Evolutionary conservation across 306 rosid species (phyloP).

Genomic region (Cicer bijugum): DNA sequence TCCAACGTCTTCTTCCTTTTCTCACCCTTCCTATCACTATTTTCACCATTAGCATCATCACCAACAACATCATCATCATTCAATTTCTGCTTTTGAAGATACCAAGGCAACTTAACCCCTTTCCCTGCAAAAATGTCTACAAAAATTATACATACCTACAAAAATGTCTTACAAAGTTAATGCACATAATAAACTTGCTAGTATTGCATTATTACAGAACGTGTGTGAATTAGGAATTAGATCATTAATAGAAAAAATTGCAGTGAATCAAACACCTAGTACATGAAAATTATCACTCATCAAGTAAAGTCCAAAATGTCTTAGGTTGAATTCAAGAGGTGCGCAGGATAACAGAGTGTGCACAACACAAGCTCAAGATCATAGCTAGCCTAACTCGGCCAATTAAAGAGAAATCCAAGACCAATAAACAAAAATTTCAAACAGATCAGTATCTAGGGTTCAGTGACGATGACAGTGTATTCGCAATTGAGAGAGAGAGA

Average conservation of each 20-base stretch:
- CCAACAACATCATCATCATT: too few relatives aligned
- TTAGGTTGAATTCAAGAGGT: constrained; percentile 3
- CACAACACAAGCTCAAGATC: not conserved
- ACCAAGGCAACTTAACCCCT: too few relatives aligned
- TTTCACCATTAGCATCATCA: too few relatives aligned
- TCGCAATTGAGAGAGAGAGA: not conserved
- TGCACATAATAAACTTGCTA: not conserved
- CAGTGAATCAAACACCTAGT: not conserved
- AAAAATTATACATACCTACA: not conserved
- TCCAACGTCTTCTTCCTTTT: too few relatives aligned
- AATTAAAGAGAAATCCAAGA: not conserved
- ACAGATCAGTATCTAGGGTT: constrained; percentile 15
- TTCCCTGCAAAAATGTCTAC: too few relatives aligned
- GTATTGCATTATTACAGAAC: not conserved
- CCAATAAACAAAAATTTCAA: not conserved
- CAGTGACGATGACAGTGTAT: not conserved
- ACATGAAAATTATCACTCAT: constrained; percentile 21
- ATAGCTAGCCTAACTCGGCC: not conserved
- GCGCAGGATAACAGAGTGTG: not conserved
- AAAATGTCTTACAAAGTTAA: not conserved
- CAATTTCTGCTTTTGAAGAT: too few relatives aligned
- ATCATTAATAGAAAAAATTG: constrained; percentile 17
- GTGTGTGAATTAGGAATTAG: not conserved
- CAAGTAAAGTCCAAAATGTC: not conserved
- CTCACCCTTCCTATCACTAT: too few relatives aligned